Evolutionary conservation across 208 protist species (phyloP).

Genomic region (Leishmania aethiopica): DNA sequence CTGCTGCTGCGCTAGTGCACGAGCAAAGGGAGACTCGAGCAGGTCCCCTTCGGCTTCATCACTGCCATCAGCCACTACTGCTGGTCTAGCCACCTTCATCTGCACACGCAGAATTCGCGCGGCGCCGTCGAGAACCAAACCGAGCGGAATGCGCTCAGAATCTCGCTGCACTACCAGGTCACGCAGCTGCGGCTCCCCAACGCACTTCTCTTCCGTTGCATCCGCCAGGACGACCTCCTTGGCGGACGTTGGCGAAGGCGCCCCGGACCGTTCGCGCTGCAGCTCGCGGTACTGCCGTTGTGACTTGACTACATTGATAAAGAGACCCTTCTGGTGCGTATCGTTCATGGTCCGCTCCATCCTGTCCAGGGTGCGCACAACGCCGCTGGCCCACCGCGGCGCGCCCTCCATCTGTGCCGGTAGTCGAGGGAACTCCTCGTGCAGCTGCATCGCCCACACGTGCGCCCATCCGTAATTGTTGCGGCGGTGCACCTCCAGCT

Average conservation of each 20-base stretch:
- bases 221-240: not conserved
- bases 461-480: conserved; percentile 30
- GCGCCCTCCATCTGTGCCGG: conserved; percentile 56
- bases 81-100: conserved; percentile 7
- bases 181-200: not conserved
- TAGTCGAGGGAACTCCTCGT: conserved; percentile 32
- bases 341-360: conserved; percentile 57
- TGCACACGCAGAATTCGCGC: conserved; percentile 25
- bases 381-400: conserved; percentile 17
- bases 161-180: conserved; percentile 30
- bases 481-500: conserved; percentile 21
- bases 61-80: not conserved
- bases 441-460: conserved; percentile 47
- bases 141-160: conserved; percentile 28
- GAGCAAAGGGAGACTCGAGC: conserved; percentile 31
- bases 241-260: not conserved
- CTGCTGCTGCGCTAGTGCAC: conserved; percentile 6
- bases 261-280: not conserved
- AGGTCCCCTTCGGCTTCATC: conserved; percentile 2
- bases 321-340: conserved; percentile 37
- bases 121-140: conserved; percentile 48
- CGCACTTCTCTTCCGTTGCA: not conserved
- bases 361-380: conserved; percentile 39
- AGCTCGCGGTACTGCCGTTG: conserved; percentile 17
- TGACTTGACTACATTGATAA: conserved; percentile 51